Evolutionary conservation across 495 filamentous ascomycete species (phyloP).

Genomic region (Darksidea phi): DNA sequence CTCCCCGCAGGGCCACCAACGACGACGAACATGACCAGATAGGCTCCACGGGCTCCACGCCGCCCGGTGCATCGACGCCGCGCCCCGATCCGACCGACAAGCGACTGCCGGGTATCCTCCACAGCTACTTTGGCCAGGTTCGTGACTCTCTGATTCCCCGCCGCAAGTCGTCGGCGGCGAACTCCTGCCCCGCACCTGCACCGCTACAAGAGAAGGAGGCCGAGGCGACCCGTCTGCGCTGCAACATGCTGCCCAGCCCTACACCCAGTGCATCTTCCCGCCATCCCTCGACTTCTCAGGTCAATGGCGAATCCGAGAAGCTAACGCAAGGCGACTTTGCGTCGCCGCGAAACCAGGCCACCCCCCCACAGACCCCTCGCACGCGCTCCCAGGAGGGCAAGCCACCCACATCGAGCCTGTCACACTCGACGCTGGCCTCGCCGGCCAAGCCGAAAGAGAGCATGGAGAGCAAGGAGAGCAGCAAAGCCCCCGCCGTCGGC

Average conservation of each 20-base stretch:
- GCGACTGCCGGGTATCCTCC: conserved; percentile 82
- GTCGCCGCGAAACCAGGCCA: conserved; percentile 73
- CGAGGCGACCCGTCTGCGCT: conserved; percentile 49
- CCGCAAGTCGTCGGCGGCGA: conserved; percentile 37
- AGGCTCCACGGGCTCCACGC: conserved; percentile 72
- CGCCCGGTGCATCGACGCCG: conserved; percentile 76
- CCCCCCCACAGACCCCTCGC: conserved; percentile 81
- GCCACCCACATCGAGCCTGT: conserved; percentile 22
- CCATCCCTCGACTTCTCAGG: conserved; percentile 51
- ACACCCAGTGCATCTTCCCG: conserved; percentile 45
- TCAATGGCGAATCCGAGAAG: conserved; percentile 70
- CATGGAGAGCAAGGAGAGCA: conserved; percentile 43
- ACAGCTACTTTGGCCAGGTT: conserved; percentile 96
- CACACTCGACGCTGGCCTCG: conserved; percentile 22
- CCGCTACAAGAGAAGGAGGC: conserved; percentile 13
- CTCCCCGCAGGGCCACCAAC: conserved; percentile 29
- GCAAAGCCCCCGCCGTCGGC: conserved; percentile 63
- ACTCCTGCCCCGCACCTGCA: conserved; percentile 36
- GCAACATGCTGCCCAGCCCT: conserved; percentile 56
- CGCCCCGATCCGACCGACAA: conserved; percentile 87
- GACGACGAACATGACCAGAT: conserved; percentile 75
- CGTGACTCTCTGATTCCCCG: conserved; percentile 54
- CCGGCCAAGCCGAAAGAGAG: conserved; percentile 4
- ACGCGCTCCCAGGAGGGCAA: conserved; percentile 68
- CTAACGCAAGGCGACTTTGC: conserved; percentile 75